Evolutionary conservation across 2,329 filamentous ascomycete genomes (phyloP).

Genomic region (Epichloe glyceriae): DNA sequence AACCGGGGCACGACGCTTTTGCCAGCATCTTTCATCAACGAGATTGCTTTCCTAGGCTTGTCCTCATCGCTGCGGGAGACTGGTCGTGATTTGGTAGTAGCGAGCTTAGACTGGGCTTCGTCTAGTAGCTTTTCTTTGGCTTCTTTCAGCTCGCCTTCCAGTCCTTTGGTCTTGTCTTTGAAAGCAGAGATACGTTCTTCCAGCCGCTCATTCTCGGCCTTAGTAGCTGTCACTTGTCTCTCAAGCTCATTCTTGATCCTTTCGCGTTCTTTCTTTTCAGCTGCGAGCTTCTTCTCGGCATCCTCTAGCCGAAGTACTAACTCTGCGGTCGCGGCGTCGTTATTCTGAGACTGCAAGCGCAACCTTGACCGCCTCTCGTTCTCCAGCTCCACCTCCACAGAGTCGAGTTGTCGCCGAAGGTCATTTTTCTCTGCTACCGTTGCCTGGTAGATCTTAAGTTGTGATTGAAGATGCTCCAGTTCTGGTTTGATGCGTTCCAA

Average conservation of each 20-base stretch:
- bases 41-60: slow-evolving; percentile 11
- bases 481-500: slow-evolving; percentile 41
- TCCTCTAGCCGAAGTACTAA: slow-evolving; percentile 23
- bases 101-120: slow-evolving; percentile 13
- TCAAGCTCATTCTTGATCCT: slow-evolving; percentile 33
- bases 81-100: slow-evolving; percentile 4
- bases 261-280: slow-evolving; percentile 33
- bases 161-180: slow-evolving; percentile 53
- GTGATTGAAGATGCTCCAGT: slow-evolving; percentile 41
- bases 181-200: slow-evolving; percentile 60
- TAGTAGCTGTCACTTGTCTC: slow-evolving; percentile 45
- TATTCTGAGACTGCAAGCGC: slow-evolving; percentile 16
- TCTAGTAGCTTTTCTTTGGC: slow-evolving; percentile 31
- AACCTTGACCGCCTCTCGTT: slow-evolving; percentile 47
- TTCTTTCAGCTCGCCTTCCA: slow-evolving; percentile 62
- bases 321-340: slow-evolving; percentile 30
- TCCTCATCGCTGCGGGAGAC: slow-evolving; percentile 9
- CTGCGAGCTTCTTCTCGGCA: slow-evolving; percentile 22
- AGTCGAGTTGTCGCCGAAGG: slow-evolving; percentile 64
- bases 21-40: slow-evolving; percentile 19
- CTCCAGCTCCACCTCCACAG: slow-evolving; percentile 68
- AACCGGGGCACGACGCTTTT: slow-evolving; percentile 35
- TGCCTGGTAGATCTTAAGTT: slow-evolving; percentile 48
- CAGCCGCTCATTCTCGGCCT: slow-evolving; percentile 48
- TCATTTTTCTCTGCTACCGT: slow-evolving; percentile 67